A percentile compares a stretch with the other conserved stretches of the same genome.
Conservation (phyloP, 129 eudicot genomes). For the Artemisia tridentata region DNA sequence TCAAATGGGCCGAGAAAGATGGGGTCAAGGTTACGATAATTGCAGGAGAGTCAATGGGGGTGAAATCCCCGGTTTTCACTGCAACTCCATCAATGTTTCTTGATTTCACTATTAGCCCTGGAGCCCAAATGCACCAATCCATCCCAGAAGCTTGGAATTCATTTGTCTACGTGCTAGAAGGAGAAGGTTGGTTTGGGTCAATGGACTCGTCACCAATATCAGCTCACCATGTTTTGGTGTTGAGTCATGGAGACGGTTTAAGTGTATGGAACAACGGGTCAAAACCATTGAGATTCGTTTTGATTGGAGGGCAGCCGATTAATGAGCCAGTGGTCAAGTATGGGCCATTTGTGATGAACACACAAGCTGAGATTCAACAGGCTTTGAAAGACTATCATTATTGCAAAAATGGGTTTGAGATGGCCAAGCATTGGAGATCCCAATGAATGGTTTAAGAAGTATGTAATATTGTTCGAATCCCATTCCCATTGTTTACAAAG, state of each 20-base stretch:
- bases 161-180: slow-evolving; percentile 64
- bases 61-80: slow-evolving; percentile 73
- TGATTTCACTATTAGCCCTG: slow-evolving; percentile 70
- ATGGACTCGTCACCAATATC: slow-evolving; percentile 38
- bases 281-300: slow-evolving; percentile 49
- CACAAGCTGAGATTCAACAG: slow-evolving; percentile 70
- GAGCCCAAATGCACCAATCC: slow-evolving; percentile 51
- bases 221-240: slow-evolving; percentile 70
- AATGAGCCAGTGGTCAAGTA: slow-evolving; percentile 81
- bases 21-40: slow-evolving; percentile 76
- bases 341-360: slow-evolving; percentile 98
- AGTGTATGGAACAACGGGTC: slow-evolving; percentile 77
- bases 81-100: slow-evolving; percentile 89
- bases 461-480: neutral
- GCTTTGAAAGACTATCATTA: slow-evolving; percentile 75
- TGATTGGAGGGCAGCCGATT: slow-evolving; percentile 76
- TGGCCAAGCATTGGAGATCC: slow-evolving; percentile 90
- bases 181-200: slow-evolving; percentile 73
- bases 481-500: slow-evolving; percentile 10
- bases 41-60: slow-evolving; percentile 92
- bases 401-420: slow-evolving; percentile 82
- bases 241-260: slow-evolving; percentile 74
- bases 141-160: slow-evolving; percentile 80
- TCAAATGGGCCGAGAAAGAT: slow-evolving; percentile 50
- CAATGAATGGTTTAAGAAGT: slow-evolving; percentile 25